A percentile compares a stretch with the other conserved stretches of the same genome.
These are phyloP conservation scores for Polygonum maritimum DNA, from an alignment of 148 eudicot genomes.

Conservation along the genomic window DNA sequence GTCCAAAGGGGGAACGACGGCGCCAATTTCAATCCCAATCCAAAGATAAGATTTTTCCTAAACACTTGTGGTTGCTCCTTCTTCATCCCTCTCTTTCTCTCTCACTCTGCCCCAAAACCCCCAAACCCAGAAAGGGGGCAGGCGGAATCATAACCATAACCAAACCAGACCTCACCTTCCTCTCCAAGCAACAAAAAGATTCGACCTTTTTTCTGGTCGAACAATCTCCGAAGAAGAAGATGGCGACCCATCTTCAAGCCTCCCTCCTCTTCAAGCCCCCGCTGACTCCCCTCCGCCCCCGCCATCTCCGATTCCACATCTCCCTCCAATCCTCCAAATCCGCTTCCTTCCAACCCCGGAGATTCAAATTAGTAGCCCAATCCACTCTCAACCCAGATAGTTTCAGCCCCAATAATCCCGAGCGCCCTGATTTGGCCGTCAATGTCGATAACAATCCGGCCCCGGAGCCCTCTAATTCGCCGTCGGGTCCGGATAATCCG, in stretches of 20 bases:
- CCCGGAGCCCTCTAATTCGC: background rate
- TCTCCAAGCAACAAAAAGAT: background rate
- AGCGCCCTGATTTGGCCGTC: slow-evolving; percentile 11
- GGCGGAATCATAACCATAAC: background rate
- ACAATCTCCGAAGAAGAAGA: background rate
- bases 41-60: slow-evolving; percentile 8
- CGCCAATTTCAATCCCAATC: slow-evolving; percentile 13
- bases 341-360: slow-evolving; percentile 17
- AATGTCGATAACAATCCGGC: slow-evolving; percentile 11
- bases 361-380: slow-evolving; percentile 1
- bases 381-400: slow-evolving; percentile 32
- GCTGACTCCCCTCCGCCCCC: slow-evolving; percentile 12
- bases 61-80: slow-evolving; percentile 2
- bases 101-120: background rate
- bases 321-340: slow-evolving; percentile 3
- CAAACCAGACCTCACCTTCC: background rate
- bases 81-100: background rate
- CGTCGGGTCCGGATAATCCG: background rate
- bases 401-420: slow-evolving; percentile 18
- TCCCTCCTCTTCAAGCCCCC: slow-evolving; percentile 45
- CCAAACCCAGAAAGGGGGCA: background rate
- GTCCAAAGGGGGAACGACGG: background rate
- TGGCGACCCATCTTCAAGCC: slow-evolving; percentile 61
- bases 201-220: background rate
- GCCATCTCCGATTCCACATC: slow-evolving; percentile 17